Evolutionary conservation across 345 rosid species (phyloP).

Genomic region (Euphorbia peplus): DNA sequence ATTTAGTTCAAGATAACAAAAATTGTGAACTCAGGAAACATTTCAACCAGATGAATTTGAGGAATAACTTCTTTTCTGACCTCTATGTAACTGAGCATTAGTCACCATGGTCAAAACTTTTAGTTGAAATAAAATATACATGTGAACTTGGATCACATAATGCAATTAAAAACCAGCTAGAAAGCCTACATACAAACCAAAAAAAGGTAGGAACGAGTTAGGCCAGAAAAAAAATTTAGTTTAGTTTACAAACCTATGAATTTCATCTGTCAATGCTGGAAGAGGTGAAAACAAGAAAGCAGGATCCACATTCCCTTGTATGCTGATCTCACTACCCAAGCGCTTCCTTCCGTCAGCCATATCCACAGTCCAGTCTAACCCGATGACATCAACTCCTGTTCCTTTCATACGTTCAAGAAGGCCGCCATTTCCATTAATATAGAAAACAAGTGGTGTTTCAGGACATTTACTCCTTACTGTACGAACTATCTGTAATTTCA

Average conservation of each 20-base stretch:
- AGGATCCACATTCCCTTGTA: slow-evolving; percentile 94
- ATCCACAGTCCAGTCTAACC: slow-evolving; percentile 96
- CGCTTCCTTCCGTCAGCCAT: slow-evolving; percentile 88
- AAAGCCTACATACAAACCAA: not conserved
- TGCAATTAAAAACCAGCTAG: not conserved
- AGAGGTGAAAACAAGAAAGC: slow-evolving; percentile 75
- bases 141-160: not conserved
- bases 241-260: slow-evolving; percentile 46
- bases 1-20: not conserved
- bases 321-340: slow-evolving; percentile 57
- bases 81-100: not conserved
- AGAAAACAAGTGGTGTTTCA: slow-evolving; percentile 76
- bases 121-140: not conserved
- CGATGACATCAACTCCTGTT: slow-evolving; percentile 86
- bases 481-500: slow-evolving; percentile 52
- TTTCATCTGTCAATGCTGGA: slow-evolving; percentile 76
- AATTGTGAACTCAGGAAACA: not conserved
- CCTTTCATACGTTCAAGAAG: slow-evolving; percentile 89
- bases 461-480: slow-evolving; percentile 68
- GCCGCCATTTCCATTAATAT: slow-evolving; percentile 93
- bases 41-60: not conserved
- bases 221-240: not conserved
- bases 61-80: not conserved
- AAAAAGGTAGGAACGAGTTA: not conserved
- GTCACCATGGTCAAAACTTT: not conserved